A percentile compares a stretch with the other conserved stretches of the same genome.
Conservation (phyloP, 257 asterid species). For the Anisodus tanguticus region DNA sequence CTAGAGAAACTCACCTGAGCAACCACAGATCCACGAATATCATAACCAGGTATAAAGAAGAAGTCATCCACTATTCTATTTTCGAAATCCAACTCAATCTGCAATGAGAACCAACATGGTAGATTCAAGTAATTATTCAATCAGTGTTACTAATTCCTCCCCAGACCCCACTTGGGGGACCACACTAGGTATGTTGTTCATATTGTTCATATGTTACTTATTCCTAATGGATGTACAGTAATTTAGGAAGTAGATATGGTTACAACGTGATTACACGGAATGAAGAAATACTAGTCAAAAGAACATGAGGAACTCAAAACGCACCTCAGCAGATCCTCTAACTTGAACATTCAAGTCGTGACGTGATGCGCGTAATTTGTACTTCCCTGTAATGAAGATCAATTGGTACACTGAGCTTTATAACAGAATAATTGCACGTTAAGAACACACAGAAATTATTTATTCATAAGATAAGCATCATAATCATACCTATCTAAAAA, state of each 20-base stretch:
- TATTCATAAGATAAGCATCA: neutral
- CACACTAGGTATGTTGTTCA: too few relatives aligned
- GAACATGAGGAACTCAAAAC: conserved; percentile 24
- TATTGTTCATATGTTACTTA: neutral
- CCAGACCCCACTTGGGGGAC: too few relatives aligned
- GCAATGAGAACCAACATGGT: conserved; percentile 43
- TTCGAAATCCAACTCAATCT: conserved; percentile 81
- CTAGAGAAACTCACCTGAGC: conserved; percentile 71
- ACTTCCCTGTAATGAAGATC: conserved; percentile 64
- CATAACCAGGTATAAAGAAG: conserved; percentile 82
- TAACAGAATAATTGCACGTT: conserved; percentile 21
- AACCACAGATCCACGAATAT: conserved; percentile 84
- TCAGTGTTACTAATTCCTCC: neutral
- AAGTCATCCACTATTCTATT: conserved; percentile 67
- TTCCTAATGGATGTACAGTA: conserved; percentile 16
- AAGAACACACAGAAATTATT: neutral
- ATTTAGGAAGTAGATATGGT: neutral
- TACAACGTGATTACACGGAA: neutral
- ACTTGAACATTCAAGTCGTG: conserved; percentile 71
- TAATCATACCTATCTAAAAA: neutral
- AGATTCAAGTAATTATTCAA: conserved; percentile 16
- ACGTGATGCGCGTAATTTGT: conserved; percentile 73
- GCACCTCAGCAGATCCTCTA: conserved; percentile 83
- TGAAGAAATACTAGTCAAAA: neutral
- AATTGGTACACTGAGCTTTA: conserved; percentile 30